Base-by-base conservation (phyloP, 345 rosid genomes). In the Reutealis trisperma region DNA sequence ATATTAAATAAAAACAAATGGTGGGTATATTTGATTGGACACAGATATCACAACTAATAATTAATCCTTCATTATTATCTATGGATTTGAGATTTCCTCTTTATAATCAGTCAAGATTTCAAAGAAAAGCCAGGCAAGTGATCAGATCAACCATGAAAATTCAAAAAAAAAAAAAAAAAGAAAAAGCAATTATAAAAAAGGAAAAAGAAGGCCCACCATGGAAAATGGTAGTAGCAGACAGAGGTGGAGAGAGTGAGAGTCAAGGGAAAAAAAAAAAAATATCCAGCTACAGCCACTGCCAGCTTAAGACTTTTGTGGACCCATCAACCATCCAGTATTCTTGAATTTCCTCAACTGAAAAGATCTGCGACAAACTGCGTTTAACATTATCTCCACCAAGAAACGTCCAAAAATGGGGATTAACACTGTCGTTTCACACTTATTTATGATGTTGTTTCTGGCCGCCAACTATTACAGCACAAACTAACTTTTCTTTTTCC, bases 251-350 rank as follows among this genome's bases (percentile, higher is more conserved):
- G 57, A 6, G 74, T 24, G 65, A 68, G 68, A 51, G 52, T 37
- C 60, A 44, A 67, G 79, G 32, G 13, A 44, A 58, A 8, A 15
- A 58, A 11, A 0, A 12, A 7, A 5, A 32, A 37, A 16, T 18
- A 44, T 4, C 67, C 16, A 19, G 41, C 75, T 0, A 37, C 41
- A 4, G 37, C 37, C 49, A 57, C 47, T 52, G 57, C 52, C 71
- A 72, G 57, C 65, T 75, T 67, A 18, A 30, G 78, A 65, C 55
- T 21, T 14, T 22, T 37, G 66, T 42, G 67, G 75, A 59, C 75
- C 66, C 52, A 14, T 21, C 4, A 25, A 41, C 45, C 69, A 65
- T 37, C 41, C 5, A 37, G 6, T 4, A 37, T 37, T 37, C 37
- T 68, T 68, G n/a, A 69, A 69, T 69, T 49, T 69, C 45, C 32